Evolutionary conservation across 2,329 filamentous ascomycete species (phyloP), one percentile per base, ranked within the genome.

Genomic region (Didymella keratinophila): DNA sequence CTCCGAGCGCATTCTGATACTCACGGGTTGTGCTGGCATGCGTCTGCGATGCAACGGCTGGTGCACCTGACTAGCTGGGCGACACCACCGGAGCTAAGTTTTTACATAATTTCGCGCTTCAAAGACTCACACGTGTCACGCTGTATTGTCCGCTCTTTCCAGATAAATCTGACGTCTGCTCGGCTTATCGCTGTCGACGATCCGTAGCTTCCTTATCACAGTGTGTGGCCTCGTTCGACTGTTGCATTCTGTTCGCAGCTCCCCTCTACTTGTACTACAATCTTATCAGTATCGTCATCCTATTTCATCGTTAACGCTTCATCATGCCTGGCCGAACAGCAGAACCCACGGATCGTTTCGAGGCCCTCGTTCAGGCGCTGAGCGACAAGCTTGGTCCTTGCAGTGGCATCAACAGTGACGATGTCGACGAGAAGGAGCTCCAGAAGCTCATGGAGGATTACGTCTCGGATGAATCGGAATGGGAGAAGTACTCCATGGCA

Each of bases 371-470:
- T 54, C 72, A 84, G 58, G 86, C 86, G n/a, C 85, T 97, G 67
- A 93, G 89, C 70, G 80, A 84, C 54, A 87, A 86, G 23, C 84
- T 97, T 5, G 93, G 92, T 2, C 89, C 91, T 3, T 91, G 87
- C 57, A 95, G 90, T 12, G 93, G 93, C 3, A 84, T 96, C 68
- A 88, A 90, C 60, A 95, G 90, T 32, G 89, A 88, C 42, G 92
- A 95, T 73, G 87, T 97, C 65, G 87, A 97, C 67, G 86, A 92
- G 55, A 80, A 85, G 52, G 83, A 90, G 67, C 83, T 97, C 52
- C 87, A 86, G 56, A 79, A 81, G 25, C 77, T 94, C 63, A 96
- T 97, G 92, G 79, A 86, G 56, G 79, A 84, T 27, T 97, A 97
- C 77, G 75, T 83, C 49, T 92, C 90, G 45, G 79, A 86, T 37